Evolutionary conservation across 305 asterid genomes (phyloP).

Genomic region (Ajuga reptans): DNA sequence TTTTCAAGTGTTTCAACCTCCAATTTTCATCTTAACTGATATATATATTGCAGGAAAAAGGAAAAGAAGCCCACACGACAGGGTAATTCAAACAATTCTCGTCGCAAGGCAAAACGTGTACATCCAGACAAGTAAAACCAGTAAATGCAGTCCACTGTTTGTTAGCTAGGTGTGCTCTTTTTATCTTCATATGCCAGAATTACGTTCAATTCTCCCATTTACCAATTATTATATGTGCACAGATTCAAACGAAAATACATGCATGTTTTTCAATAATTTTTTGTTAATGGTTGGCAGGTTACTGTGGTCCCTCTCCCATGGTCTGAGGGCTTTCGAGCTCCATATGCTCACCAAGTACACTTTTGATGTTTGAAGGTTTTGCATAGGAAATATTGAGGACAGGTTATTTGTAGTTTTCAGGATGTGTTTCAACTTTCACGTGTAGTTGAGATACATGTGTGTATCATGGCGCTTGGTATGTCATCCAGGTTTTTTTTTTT

Average conservation of each 20-base stretch:
- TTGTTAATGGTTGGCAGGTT: conserved; percentile 24
- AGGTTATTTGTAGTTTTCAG: conserved; percentile 29
- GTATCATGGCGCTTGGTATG: conserved; percentile 25
- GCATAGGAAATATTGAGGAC: conserved; percentile 23
- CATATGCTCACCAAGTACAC: conserved; percentile 16
- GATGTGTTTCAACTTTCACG: conserved; percentile 18
- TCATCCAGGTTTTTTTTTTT: conserved; percentile 7
- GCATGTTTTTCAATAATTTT: background rate
- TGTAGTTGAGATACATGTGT: conserved; percentile 29
- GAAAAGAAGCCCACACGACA: conserved; percentile 31
- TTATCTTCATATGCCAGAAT: background rate
- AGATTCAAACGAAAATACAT: background rate
- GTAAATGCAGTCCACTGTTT: conserved; percentile 9
- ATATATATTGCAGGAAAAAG: conserved; percentile 43
- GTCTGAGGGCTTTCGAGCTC: conserved; percentile 16
- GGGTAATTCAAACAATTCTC: conserved; percentile 44
- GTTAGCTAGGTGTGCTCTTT: conserved; percentile 30
- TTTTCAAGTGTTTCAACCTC: background rate
- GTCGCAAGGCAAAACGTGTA: conserved; percentile 72
- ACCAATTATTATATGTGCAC: too few species aligned
- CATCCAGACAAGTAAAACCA: conserved; percentile 52
- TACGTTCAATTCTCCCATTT: too few species aligned
- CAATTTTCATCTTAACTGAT: background rate
- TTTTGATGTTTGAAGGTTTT: conserved; percentile 23
- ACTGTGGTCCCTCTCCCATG: conserved; percentile 5